phyloP scores from a whole-genome alignment of 148 eudicot species.

The Fagopyrum homotropicum region DNA sequence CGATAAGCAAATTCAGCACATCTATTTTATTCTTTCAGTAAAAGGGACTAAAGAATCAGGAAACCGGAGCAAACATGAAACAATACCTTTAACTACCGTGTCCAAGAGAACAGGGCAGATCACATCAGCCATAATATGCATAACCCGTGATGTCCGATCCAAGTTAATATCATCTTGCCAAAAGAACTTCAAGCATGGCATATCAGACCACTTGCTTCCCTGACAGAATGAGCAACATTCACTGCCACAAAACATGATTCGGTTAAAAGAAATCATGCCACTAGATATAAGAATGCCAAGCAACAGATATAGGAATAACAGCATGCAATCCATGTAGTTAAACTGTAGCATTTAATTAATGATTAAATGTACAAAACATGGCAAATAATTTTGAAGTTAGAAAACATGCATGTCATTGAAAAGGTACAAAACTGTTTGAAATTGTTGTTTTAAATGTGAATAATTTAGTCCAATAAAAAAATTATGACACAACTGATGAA shows the following conservation, averaged over 20 bases:
- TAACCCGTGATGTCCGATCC: conserved; percentile 53
- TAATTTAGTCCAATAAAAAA: not conserved
- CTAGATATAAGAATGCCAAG: not conserved
- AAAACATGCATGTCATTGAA: not conserved
- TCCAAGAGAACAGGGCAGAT: conserved; percentile 73
- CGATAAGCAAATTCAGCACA: conserved; percentile 1
- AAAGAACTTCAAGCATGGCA: conserved; percentile 83
- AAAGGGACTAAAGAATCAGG: not conserved
- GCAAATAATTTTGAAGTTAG: not conserved
- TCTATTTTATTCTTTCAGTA: not conserved
- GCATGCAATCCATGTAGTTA: not conserved
- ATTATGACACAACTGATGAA: not conserved
- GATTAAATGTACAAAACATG: not conserved
- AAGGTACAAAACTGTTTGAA: not conserved
- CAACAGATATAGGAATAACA: not conserved
- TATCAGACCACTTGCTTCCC: conserved; percentile 31
- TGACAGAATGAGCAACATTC: conserved; percentile 64
- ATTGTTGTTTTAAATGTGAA: not conserved
- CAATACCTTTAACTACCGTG: conserved; percentile 79
- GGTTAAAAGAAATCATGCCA: not conserved
- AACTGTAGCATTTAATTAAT: not conserved
- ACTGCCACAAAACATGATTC: conserved; percentile 37
- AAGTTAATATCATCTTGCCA: conserved; percentile 57
- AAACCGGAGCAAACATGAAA: not conserved
- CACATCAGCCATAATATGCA: conserved; percentile 59